A percentile compares a stretch with the other conserved stretches of the same genome.
Conservation (phyloP, 176 grass and related monocot genomes). For the Oryza officinalis region DNA sequence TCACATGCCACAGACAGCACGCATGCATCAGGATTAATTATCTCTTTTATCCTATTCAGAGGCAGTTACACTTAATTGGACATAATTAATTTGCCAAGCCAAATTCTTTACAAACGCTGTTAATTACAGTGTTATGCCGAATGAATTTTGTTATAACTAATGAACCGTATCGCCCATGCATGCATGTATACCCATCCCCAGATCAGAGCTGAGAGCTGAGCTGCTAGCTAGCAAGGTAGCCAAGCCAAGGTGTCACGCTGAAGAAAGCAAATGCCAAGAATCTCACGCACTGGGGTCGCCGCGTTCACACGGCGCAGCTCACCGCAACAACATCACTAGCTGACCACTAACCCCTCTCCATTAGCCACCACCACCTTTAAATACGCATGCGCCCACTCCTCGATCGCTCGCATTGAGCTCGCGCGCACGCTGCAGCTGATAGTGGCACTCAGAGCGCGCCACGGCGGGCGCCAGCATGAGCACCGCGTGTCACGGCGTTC, state of each 20-base stretch:
- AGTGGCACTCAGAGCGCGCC: neutral
- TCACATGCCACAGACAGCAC: too few species aligned
- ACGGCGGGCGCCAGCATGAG: neutral
- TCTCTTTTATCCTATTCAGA: neutral
- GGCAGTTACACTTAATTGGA: too few species aligned
- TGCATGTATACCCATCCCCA: neutral
- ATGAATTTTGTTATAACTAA: neutral
- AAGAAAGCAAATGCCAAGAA: constrained; percentile 6
- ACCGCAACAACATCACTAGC: neutral
- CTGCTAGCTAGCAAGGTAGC: neutral
- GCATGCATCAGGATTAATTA: too few species aligned
- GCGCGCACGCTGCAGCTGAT: neutral
- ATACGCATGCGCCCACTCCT: constrained; percentile 1
- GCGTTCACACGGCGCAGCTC: constrained; percentile 2
- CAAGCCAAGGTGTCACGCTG: neutral
- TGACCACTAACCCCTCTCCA: neutral
- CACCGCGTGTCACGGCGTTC: neutral
- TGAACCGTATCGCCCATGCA: neutral
- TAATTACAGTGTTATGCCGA: neutral
- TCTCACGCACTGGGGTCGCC: neutral
- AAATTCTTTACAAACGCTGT: neutral
- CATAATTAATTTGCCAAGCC: neutral
- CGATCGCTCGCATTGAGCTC: neutral
- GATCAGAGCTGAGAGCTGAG: too few species aligned
- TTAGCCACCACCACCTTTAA: neutral